Conservation (phyloP, 495 filamentous ascomycete genomes). For the Podospora didyma region DNA sequence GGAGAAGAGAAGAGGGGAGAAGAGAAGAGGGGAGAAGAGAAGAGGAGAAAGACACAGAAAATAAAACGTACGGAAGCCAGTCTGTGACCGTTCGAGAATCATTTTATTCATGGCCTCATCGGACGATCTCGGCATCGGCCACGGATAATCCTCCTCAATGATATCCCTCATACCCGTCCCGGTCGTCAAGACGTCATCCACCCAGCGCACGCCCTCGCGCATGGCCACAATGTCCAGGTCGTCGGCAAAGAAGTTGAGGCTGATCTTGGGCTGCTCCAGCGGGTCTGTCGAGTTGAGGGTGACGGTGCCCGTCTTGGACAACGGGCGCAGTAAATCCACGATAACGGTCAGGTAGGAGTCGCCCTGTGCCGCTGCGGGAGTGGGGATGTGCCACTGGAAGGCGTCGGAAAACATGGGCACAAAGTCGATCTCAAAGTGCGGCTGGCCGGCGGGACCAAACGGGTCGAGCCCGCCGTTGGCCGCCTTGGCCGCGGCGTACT, state of each 20-base stretch:
- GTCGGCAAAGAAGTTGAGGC: constrained; percentile 56
- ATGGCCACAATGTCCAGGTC: constrained; percentile 55
- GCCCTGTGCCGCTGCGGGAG: constrained; percentile 38
- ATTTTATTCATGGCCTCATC: constrained; percentile 56
- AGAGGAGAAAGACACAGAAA: background rate
- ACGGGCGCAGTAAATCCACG: constrained; percentile 55
- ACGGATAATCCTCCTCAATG: constrained; percentile 51
- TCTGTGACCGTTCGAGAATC: constrained; percentile 55
- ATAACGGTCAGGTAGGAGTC: constrained; percentile 55
- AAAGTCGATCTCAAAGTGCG: constrained; percentile 65
- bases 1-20: background rate
- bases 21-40: background rate
- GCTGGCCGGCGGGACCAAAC: constrained; percentile 54
- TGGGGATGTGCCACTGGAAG: constrained; percentile 62
- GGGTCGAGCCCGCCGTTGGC: constrained; percentile 52
- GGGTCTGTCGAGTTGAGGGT: constrained; percentile 50
- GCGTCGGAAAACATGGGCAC: constrained; percentile 56
- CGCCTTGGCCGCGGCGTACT: constrained; percentile 47
- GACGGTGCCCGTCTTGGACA: constrained; percentile 47
- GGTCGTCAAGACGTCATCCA: constrained; percentile 51
- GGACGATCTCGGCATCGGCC: constrained; percentile 53
- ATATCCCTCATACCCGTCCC: constrained; percentile 57
- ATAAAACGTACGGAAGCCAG: constrained; percentile 50
- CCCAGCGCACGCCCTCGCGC: constrained; percentile 52
- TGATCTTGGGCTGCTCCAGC: constrained; percentile 52